Evolutionary conservation across 306 rosid species (phyloP), one percentile per base, ranked within the genome.

Genomic region (Vicia faba): DNA sequence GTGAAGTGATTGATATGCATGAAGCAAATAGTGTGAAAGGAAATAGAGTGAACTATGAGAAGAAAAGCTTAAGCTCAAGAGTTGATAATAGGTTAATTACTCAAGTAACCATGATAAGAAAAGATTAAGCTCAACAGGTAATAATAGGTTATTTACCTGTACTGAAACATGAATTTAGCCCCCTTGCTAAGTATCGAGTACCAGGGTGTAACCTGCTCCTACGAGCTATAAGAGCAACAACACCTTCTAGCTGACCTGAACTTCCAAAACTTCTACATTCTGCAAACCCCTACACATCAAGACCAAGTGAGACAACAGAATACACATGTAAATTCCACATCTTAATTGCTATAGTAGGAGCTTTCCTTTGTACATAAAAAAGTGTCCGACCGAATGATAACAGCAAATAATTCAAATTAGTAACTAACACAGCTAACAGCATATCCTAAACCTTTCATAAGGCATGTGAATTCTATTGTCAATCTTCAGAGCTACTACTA

Each of bases 201-300:
- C 99, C 99, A 12, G 99, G 99, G 80, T 95, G 99, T 80, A 95
- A 77, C 88, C 95, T 85, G 81, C 99, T 95, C 63, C 99, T 91
- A 48, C 96, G 96, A 81, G 99, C 99, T 69, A 64, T 86, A 60
- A 88, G 85, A 66, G 97, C 91, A 64, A 84, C 96, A 78, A 86
- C 48, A 54, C 99, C 97, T 84, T 95, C 97, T 58, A 67, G 79
- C 73, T 90, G 96, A 77, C 99, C 92, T 10, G 89, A 86, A 87
- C 91, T 84, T 76, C 97, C 99, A 81, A 95, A 90, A 78, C 76
- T 82, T 76, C 99, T 85, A 80, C 84, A 88, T 81, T 95, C 99
- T 82, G 95, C 97, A 80, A 95, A 90, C 77, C 99, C 99, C 99
- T 95, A 85, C 86, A 93, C 73, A 84, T 80, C 81, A 87, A 82